phyloP scores from a whole-genome alignment of 2,329 filamentous ascomycete genomes.

The Capronia coronata region DNA sequence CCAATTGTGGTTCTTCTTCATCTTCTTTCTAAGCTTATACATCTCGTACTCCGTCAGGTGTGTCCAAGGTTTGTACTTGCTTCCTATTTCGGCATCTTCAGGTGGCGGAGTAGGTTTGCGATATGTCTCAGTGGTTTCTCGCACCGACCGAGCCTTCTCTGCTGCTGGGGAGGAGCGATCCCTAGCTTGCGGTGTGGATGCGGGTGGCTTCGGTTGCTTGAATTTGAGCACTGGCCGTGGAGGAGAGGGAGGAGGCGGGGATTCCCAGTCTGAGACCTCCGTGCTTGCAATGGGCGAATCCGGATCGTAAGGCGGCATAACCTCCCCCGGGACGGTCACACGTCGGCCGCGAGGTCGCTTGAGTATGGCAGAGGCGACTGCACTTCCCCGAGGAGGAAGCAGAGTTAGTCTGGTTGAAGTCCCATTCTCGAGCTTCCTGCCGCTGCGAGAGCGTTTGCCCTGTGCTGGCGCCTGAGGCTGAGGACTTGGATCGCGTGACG shows the following conservation, averaged over 20 bases:
- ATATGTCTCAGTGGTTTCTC: constrained; percentile 22
- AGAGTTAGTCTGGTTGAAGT: constrained; percentile 38
- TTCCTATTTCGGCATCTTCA: constrained; percentile 53
- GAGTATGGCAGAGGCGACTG: constrained; percentile 23
- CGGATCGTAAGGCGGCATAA: constrained; percentile 37
- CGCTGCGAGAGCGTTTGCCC: constrained; percentile 37
- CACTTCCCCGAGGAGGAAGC: constrained; percentile 24
- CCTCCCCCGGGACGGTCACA: constrained; percentile 33
- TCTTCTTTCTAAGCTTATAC: constrained; percentile 59
- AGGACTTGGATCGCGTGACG: constrained; percentile 56
- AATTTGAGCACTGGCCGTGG: constrained; percentile 28
- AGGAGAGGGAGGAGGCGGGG: constrained; percentile 31
- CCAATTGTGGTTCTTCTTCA: constrained; percentile 68
- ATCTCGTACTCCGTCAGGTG: constrained; percentile 62
- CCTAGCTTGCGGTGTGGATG: constrained; percentile 26
- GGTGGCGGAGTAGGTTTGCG: constrained; percentile 46
- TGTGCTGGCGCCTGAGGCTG: constrained; percentile 32
- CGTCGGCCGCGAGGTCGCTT: constrained; percentile 37
- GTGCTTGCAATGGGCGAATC: constrained; percentile 44
- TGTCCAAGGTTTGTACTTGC: constrained; percentile 57
- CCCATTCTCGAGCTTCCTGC: constrained; percentile 35
- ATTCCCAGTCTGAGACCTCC: constrained; percentile 41
- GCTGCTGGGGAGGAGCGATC: constrained; percentile 12
- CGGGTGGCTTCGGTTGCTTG: constrained; percentile 41
- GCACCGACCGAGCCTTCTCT: constrained; percentile 16